Conservation (phyloP, 2,329 filamentous ascomycete species). For the Hymenoscyphus fructigenus region DNA sequence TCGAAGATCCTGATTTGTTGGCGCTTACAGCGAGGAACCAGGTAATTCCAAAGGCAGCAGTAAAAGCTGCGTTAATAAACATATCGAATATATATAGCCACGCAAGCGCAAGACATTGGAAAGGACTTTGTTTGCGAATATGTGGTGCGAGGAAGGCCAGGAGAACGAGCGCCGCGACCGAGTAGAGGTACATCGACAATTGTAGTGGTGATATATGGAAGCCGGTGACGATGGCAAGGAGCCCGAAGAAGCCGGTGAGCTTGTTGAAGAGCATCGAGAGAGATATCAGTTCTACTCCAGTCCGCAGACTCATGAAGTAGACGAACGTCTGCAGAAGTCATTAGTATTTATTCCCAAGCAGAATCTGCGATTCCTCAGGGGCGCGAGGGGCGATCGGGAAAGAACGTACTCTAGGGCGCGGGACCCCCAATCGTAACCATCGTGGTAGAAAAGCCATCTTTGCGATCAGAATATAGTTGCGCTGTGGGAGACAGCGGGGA, state of each 20-base stretch:
- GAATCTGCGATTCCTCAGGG: constrained; percentile 4
- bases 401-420: constrained; percentile 34
- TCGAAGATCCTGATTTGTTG: constrained; percentile 41
- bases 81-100: constrained; percentile 86
- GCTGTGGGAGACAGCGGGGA: neutral
- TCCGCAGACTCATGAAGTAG: constrained; percentile 81
- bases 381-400: neutral
- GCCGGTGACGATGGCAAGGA: constrained; percentile 85
- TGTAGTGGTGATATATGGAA: constrained; percentile 80
- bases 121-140: constrained; percentile 73
- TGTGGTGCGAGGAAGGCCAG: constrained; percentile 73
- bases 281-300: constrained; percentile 81
- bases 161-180: constrained; percentile 66
- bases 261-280: constrained; percentile 88
- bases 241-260: constrained; percentile 83
- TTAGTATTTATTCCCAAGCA: constrained; percentile 18
- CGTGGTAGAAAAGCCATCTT: constrained; percentile 31
- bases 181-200: constrained; percentile 90
- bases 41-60: constrained; percentile 73
- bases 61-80: constrained; percentile 78
- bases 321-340: constrained; percentile 67
- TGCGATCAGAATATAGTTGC: constrained; percentile 10
- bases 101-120: constrained; percentile 77
- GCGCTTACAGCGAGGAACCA: constrained; percentile 75
- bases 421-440: constrained; percentile 33